Percentiles rank a stretch among this genome's conserved stretches.
phyloP scores from a whole-genome alignment of 768 basidiomycete species.

The Termitomyces eurrhizus region DNA sequence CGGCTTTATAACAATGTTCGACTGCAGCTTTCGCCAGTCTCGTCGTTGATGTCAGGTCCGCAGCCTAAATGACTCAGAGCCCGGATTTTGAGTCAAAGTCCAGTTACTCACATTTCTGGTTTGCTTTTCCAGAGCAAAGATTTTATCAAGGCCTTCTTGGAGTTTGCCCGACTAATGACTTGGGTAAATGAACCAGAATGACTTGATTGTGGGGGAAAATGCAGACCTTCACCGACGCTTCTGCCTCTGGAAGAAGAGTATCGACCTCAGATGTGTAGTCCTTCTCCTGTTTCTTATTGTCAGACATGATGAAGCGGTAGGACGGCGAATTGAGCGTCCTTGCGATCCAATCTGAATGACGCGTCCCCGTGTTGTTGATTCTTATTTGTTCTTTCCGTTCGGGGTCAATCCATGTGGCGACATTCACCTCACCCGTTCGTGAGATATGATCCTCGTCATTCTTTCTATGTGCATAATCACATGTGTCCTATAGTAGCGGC shows the following conservation, averaged over 20 bases:
- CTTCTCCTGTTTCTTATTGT: conserved; percentile 80
- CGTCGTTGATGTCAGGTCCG: conserved; percentile 90
- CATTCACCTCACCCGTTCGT: conserved; percentile 19
- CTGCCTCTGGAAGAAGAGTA: conserved; percentile 64
- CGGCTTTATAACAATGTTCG: conserved; percentile 67
- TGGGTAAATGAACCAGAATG: conserved; percentile 1
- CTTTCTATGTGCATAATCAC: conserved; percentile 17
- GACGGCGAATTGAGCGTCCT: conserved; percentile 30
- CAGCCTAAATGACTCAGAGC: conserved; percentile 53
- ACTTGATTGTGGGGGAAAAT: not conserved
- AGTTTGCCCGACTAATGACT: conserved; percentile 66
- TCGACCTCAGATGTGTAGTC: conserved; percentile 87
- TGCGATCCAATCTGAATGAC: conserved; percentile 43
- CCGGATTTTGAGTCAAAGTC: not conserved
- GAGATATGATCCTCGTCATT: not conserved
- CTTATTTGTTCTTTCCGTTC: conserved; percentile 22
- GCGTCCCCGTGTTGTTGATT: conserved; percentile 58
- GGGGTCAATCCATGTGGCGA: conserved; percentile 25
- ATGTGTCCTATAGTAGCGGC: conserved; percentile 30
- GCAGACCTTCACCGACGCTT: conserved; percentile 66
- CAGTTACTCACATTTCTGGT: conserved; percentile 73
- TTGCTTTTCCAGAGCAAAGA: conserved; percentile 89
- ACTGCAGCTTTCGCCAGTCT: conserved; percentile 74
- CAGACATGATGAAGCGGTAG: conserved; percentile 59
- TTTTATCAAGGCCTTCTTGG: conserved; percentile 85